Percentiles rank a stretch among this genome's conserved stretches.
These are phyloP conservation scores for Russula abietina DNA, from an alignment of 768 basidiomycete species.

Conservation along the genomic window DNA sequence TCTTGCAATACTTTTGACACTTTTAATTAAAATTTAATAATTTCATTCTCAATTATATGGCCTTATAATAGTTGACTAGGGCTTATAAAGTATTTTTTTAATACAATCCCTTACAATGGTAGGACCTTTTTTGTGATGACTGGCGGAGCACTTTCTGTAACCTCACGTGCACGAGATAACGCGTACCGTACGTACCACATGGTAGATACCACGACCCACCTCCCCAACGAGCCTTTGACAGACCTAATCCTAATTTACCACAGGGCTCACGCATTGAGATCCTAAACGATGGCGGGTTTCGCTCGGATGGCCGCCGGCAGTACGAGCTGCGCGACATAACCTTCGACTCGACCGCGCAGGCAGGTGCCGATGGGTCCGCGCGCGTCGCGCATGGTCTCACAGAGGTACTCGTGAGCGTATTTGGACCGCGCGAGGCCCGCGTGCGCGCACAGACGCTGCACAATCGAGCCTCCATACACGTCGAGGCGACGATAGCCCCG, in stretches of 20 bases:
- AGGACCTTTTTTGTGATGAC: no score
- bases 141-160: no score
- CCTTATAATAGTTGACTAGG: no score
- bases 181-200: neutral
- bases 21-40: no score
- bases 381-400: slow-evolving; percentile 85
- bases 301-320: slow-evolving; percentile 89
- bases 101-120: no score
- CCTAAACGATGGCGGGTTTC: slow-evolving; percentile 78
- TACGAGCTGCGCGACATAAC: slow-evolving; percentile 80
- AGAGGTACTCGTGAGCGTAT: slow-evolving; percentile 79
- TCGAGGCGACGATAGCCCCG: slow-evolving; percentile 80
- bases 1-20: no score
- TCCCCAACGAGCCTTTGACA: neutral
- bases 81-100: no score
- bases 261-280: slow-evolving; percentile 61
- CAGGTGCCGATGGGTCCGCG: slow-evolving; percentile 80
- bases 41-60: no score
- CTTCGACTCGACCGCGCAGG: slow-evolving; percentile 71
- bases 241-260: neutral
- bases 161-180: no score
- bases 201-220: neutral
- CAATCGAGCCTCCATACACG: slow-evolving; percentile 83
- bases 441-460: slow-evolving; percentile 73
- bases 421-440: slow-evolving; percentile 88